Base-by-base conservation (phyloP, 2,329 filamentous ascomycete genomes). In the Hypocreales sp. region DNA sequence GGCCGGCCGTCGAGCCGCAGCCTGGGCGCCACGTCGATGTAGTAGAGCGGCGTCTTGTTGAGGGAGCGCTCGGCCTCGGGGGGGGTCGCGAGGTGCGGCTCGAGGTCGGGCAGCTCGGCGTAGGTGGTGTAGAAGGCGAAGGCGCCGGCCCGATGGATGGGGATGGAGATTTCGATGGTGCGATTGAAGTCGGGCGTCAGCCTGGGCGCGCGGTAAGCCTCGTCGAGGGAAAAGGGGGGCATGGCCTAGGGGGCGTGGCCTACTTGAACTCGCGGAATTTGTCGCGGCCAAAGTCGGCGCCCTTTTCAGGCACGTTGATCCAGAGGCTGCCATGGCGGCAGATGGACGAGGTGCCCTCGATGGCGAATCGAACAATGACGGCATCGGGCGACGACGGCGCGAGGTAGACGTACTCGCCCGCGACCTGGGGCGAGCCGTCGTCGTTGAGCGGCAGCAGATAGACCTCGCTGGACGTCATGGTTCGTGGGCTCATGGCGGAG, bases 41-140 rank as follows among this genome's bases (percentile, higher is more conserved):
- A 95, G 61, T 87, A 87, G 31, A 72, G 64, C 11, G 72, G 66
- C 1, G 87, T 93, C 46, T 69, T 69, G 26, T 76, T 77, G 27
- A 44, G 34, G 30, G 68, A 51, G 13, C 57, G 53, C 4, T 61
- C 51, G 7, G 60, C 44, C n/a, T 40, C 34, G 7, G 40, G 26
- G 7, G 41, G 35, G 8, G 35, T 24, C 8, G 39, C 31, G 13
- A 48, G 35, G 28, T 45, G 37, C 5, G 47, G 41, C 28, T 49
- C 45, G 20, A 57, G 79, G 22, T 78, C 66, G 8, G 90, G 90
- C 11, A 95, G 69, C 36, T 86, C 81, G 25, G 79, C 77, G 51
- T 90, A 95, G 35, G 84, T 92, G 30, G 79, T 83, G 56, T 94
- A 94, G 58, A 90, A 98, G 38, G 82, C 79, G 54, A 90, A 98